Evolutionary conservation across 139 green algal species (phyloP).

Genomic region (Yamagishiella unicocca): DNA sequence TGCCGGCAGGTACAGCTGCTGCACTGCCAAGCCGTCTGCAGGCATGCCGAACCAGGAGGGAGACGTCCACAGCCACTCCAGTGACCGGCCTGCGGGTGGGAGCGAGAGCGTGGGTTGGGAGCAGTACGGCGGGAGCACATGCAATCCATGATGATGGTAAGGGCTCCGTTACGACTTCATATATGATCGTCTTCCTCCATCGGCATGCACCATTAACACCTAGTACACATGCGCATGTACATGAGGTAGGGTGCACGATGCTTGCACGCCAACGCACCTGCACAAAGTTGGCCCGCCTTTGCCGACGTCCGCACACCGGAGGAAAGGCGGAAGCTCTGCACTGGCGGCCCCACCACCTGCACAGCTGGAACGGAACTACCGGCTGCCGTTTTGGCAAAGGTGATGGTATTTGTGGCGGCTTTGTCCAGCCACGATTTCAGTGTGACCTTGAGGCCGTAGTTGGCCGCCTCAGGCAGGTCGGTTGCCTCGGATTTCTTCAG

Average conservation of each 20-base stretch:
- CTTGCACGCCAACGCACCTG: not conserved
- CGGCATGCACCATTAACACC: too few relatives aligned
- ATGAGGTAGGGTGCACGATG: too few relatives aligned
- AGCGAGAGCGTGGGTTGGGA: too few relatives aligned
- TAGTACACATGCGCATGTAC: too few relatives aligned
- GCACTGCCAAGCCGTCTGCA: accelerated
- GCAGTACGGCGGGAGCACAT: too few relatives aligned
- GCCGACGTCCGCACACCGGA: not conserved
- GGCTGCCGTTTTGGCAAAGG: not conserved
- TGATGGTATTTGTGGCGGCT: not conserved
- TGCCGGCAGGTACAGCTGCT: not conserved
- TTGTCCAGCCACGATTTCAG: slow-evolving; percentile 32
- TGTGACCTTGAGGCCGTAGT: not conserved
- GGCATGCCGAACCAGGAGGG: not conserved
- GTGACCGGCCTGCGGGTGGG: not conserved
- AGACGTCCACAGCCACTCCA: slow-evolving; percentile 26
- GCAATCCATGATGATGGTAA: too few relatives aligned
- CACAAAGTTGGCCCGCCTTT: not conserved
- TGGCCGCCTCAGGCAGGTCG: not conserved
- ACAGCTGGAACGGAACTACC: not conserved
- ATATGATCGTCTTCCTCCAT: too few relatives aligned
- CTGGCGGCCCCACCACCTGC: not conserved
- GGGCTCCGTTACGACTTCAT: too few relatives aligned
- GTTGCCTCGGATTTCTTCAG: not conserved
- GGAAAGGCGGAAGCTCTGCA: not conserved